Evolutionary conservation across 2,329 filamentous ascomycete species (phyloP).

Genomic region (Lachnellula hyalina): DNA sequence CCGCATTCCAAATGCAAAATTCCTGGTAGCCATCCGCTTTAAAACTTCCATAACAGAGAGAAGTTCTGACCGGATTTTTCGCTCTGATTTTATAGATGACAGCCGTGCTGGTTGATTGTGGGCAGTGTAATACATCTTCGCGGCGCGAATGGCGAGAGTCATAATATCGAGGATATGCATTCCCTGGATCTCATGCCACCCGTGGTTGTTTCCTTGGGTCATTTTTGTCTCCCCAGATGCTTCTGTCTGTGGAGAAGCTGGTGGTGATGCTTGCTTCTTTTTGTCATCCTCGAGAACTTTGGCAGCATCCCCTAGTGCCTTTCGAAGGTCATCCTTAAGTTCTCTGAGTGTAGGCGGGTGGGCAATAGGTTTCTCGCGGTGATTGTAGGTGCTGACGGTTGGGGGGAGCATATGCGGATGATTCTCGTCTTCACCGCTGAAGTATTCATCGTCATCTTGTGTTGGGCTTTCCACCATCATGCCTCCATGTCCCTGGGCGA

Average conservation of each 20-base stretch:
- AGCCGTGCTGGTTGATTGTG: slow-evolving; percentile 83
- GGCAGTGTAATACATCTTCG: slow-evolving; percentile 92
- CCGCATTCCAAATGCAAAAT: slow-evolving; percentile 77
- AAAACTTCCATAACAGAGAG: slow-evolving; percentile 84
- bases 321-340: slow-evolving; percentile 64
- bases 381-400: slow-evolving; percentile 91
- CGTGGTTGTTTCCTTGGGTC: slow-evolving; percentile 38
- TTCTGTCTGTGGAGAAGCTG: slow-evolving; percentile 4
- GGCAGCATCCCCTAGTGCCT: slow-evolving; percentile 63
- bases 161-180: slow-evolving; percentile 89
- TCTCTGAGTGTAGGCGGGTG: slow-evolving; percentile 79
- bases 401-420: slow-evolving; percentile 86
- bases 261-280: slow-evolving; percentile 25
- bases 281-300: slow-evolving; percentile 60
- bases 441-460: slow-evolving; percentile 44
- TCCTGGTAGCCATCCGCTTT: slow-evolving; percentile 83
- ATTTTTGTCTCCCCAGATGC: slow-evolving; percentile 8
- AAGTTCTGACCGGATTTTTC: slow-evolving; percentile 75
- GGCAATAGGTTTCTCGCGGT: slow-evolving; percentile 73
- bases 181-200: slow-evolving; percentile 83
- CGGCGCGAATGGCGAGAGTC: slow-evolving; percentile 90
- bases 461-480: slow-evolving; percentile 34
- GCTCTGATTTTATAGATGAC: slow-evolving; percentile 82
- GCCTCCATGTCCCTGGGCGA: slow-evolving; percentile 29
- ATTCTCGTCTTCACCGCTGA: slow-evolving; percentile 47